Evolutionary conservation across 768 basidiomycete species (phyloP).

Genomic region (Suillus subalutaceus): DNA sequence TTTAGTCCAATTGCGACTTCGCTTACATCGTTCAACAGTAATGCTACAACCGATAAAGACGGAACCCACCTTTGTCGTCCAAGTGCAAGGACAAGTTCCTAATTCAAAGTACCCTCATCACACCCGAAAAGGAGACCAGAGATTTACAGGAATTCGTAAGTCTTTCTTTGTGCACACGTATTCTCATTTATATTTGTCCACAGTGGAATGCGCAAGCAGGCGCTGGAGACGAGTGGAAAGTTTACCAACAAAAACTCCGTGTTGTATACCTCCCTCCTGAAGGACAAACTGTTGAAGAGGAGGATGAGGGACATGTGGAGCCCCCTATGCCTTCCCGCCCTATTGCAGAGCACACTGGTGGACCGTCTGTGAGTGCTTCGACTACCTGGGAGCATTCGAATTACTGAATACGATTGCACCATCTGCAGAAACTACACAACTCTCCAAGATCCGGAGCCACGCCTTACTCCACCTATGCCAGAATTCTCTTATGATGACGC

Average conservation of each 20-base stretch:
- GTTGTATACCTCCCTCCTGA: constrained; percentile 89
- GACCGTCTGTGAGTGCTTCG: constrained; percentile 7
- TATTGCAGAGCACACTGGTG: background rate
- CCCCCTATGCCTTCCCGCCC: constrained; percentile 12
- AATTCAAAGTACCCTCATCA: constrained; percentile 93
- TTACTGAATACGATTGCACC: background rate
- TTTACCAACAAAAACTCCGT: constrained; percentile 93
- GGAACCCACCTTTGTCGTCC: constrained; percentile 83
- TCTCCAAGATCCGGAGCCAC: constrained; percentile 34
- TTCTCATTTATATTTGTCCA: constrained; percentile 9
- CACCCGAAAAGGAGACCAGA: constrained; percentile 82
- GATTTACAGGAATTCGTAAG: constrained; percentile 84
- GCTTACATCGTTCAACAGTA: constrained; percentile 51
- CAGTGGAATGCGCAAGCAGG: constrained; percentile 65
- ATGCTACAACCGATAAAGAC: constrained; percentile 96
- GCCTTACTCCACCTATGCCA: constrained; percentile 30
- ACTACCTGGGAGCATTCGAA: background rate
- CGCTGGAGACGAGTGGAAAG: constrained; percentile 59
- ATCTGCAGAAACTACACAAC: constrained; percentile 48
- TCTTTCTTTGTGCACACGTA: constrained; percentile 21
- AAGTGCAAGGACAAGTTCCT: constrained; percentile 99
- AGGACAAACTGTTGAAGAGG: constrained; percentile 78
- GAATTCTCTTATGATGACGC: constrained; percentile 34
- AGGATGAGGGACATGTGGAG: constrained; percentile 55
- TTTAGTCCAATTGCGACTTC: constrained; percentile 11